phyloP scores from a whole-genome alignment of 768 basidiomycete species.

The Lactarius psammicola region DNA sequence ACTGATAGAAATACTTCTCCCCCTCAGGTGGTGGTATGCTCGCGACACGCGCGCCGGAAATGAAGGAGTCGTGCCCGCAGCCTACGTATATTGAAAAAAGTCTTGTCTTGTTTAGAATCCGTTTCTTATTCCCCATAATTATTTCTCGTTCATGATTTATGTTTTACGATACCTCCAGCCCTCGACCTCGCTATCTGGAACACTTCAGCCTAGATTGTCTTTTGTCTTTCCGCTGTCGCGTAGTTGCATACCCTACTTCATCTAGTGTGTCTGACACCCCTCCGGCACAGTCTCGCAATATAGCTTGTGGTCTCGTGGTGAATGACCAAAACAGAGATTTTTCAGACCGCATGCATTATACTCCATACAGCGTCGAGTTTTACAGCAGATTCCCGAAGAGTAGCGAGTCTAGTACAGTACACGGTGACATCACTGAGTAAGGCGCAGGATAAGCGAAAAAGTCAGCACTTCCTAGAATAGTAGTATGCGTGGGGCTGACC shows the following conservation, averaged over 20 bases:
- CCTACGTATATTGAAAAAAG: conserved; percentile 76
- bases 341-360: conserved; percentile 1
- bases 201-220: conserved; percentile 27
- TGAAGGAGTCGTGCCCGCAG: conserved; percentile 89
- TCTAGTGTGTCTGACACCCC: conserved; percentile 24
- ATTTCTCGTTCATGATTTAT: conserved; percentile 31
- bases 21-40: conserved; percentile 88
- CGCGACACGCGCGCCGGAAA: conserved; percentile 74
- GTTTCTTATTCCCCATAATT: conserved; percentile 22
- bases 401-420: not conserved
- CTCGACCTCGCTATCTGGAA: conserved; percentile 17
- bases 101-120: conserved; percentile 7
- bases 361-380: too few species aligned
- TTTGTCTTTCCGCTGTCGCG: conserved; percentile 22
- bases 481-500: conserved; percentile 35
- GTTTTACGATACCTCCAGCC: conserved; percentile 26
- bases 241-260: conserved; percentile 16
- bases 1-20: conserved; percentile 25
- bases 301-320: conserved; percentile 23
- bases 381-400: not conserved
- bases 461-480: not conserved
- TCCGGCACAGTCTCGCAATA: conserved; percentile 23
- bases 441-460: not conserved
- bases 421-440: conserved; percentile 26
- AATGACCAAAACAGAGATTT: conserved; percentile 16